phyloP scores from a whole-genome alignment of 768 basidiomycete genomes.

The Gyrodon lividus region DNA sequence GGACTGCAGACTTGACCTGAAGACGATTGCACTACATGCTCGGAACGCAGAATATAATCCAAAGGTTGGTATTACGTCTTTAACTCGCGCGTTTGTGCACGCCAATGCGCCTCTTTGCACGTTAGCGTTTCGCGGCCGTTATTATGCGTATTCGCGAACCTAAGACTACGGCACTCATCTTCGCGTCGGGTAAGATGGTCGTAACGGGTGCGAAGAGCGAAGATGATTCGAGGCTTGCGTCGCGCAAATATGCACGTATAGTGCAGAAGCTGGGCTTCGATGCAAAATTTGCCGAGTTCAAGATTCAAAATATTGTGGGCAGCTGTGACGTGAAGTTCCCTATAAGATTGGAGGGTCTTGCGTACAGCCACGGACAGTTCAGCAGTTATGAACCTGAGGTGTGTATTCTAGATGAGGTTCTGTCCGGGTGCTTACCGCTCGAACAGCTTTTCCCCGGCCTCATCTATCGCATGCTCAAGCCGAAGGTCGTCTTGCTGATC shows the following conservation, averaged over 20 bases:
- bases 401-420: slow-evolving; percentile 24
- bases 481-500: slow-evolving; percentile 96
- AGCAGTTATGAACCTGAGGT: slow-evolving; percentile 98
- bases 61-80: slow-evolving; percentile 77
- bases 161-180: slow-evolving; percentile 98
- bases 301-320: slow-evolving; percentile 99
- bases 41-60: slow-evolving; percentile 99
- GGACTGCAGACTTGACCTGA: slow-evolving; percentile 93
- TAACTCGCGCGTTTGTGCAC: slow-evolving; percentile 40
- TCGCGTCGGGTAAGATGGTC: slow-evolving; percentile 99
- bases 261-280: slow-evolving; percentile 99
- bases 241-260: slow-evolving; percentile 98
- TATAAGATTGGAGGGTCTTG: slow-evolving; percentile 94
- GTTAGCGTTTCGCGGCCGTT: slow-evolving; percentile 99
- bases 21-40: slow-evolving; percentile 97
- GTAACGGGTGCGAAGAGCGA: slow-evolving; percentile 99
- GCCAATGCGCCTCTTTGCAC: slow-evolving; percentile 59
- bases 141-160: slow-evolving; percentile 99
- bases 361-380: slow-evolving; percentile 97
- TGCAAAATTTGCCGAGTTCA: slow-evolving; percentile 99
- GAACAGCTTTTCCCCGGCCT: slow-evolving; percentile 93
- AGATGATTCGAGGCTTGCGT: slow-evolving; percentile 94
- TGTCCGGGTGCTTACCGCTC: slow-evolving; percentile 1
- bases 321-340: slow-evolving; percentile 99
- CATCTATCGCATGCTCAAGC: slow-evolving; percentile 99